phyloP scores from a whole-genome alignment of 805 yeast genomes.

The Jamesozyma jinghongensis region DNA sequence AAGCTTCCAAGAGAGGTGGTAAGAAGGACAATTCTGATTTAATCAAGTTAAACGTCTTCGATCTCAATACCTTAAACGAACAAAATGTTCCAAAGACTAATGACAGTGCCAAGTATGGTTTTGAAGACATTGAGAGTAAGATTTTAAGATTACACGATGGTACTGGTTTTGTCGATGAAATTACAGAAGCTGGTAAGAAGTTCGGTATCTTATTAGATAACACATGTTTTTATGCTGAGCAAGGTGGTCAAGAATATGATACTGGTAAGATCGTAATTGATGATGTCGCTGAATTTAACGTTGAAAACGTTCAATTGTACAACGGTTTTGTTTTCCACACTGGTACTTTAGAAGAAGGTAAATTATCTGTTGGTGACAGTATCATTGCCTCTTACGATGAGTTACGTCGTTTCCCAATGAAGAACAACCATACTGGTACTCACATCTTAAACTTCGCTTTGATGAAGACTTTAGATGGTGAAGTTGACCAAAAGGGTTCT shows the following conservation, averaged over 20 bases:
- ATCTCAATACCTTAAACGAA: conserved; percentile 58
- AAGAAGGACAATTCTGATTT: conserved; percentile 47
- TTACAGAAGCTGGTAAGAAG: conserved; percentile 41
- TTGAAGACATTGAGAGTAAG: conserved; percentile 58
- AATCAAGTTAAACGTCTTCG: conserved; percentile 85
- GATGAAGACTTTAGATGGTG: conserved; percentile 76
- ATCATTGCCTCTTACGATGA: conserved; percentile 87
- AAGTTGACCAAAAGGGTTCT: conserved; percentile 93
- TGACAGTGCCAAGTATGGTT: conserved; percentile 69
- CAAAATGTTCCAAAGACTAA: conserved; percentile 67
- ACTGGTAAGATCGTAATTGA: conserved; percentile 89
- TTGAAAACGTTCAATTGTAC: conserved; percentile 82
- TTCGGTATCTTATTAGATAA: conserved; percentile 77
- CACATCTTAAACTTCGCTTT: conserved; percentile 87
- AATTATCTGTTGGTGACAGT: conserved; percentile 53
- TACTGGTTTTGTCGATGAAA: conserved; percentile 46
- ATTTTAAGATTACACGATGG: conserved; percentile 68
- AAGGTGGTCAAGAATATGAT: conserved; percentile 98
- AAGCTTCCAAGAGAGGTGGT: conserved; percentile 89
- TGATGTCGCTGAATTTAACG: conserved; percentile 79
- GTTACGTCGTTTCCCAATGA: conserved; percentile 89
- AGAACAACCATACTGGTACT: conserved; percentile 98
- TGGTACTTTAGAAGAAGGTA: conserved; percentile 75
- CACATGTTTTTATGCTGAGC: conserved; percentile 96
- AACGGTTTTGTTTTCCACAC: conserved; percentile 96